Conservation (phyloP, 1,284 basidiomycete genomes). For the Trametes sp. region DNA sequence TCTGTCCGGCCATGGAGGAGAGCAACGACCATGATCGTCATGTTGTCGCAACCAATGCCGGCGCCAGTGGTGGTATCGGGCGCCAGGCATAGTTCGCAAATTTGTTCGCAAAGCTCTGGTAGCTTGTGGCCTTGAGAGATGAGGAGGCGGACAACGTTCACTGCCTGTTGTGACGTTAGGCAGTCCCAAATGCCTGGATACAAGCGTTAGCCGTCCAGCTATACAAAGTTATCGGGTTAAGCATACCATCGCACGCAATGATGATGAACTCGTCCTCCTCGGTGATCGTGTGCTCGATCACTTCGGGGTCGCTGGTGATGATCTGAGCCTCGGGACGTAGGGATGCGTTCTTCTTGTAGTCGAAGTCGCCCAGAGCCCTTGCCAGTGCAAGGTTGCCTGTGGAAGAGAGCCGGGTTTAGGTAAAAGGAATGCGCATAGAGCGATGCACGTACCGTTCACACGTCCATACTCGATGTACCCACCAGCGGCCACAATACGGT, state of each 20-base stretch:
- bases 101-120: constrained; percentile 84
- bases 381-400: constrained; percentile 96
- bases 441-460: constrained; percentile 81
- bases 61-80: constrained; percentile 91
- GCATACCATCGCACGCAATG: constrained; percentile 93
- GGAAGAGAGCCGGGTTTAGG: constrained; percentile 17
- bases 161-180: constrained; percentile 90
- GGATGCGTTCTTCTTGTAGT: constrained; percentile 95
- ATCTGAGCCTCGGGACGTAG: constrained; percentile 91
- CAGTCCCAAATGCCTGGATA: constrained; percentile 97
- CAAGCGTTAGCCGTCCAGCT: neutral
- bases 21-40: constrained; percentile 95
- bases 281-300: constrained; percentile 82
- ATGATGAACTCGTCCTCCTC: constrained; percentile 97
- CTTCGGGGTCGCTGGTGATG: constrained; percentile 95
- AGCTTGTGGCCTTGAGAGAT: constrained; percentile 86
- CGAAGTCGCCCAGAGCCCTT: constrained; percentile 96
- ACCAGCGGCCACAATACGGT: constrained; percentile 91
- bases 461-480: constrained; percentile 98
- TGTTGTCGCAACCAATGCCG: constrained; percentile 99
- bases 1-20: constrained; percentile 87
- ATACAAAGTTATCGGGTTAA: neutral
- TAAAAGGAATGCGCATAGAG: constrained; percentile 7
- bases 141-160: constrained; percentile 88
- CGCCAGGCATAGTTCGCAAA: constrained; percentile 95